A percentile compares a stretch with the other conserved stretches of the same genome.
Evolutionary conservation across 2,329 filamentous ascomycete genomes (phyloP).

Genomic region (Phaeosphaeriaceae sp.): DNA sequence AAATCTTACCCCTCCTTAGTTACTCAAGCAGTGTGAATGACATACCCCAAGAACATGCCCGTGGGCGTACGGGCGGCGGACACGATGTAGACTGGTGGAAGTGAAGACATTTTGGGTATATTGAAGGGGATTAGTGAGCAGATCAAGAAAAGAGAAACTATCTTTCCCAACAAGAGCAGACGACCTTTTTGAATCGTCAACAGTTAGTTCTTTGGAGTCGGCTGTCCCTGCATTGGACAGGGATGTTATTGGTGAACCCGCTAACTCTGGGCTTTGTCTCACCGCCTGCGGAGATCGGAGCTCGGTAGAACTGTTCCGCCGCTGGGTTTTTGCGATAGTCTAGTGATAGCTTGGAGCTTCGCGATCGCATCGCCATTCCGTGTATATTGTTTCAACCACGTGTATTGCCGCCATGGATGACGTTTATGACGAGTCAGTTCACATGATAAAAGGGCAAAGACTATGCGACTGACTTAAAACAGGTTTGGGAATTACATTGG

Average conservation of each 20-base stretch:
- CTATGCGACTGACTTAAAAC: constrained; percentile 25
- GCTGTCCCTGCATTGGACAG: constrained; percentile 21
- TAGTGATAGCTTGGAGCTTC: constrained; percentile 10
- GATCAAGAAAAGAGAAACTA: constrained; percentile 8
- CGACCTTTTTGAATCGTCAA: constrained; percentile 26
- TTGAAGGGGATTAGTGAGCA: constrained; percentile 8
- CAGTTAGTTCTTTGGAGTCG: constrained; percentile 8
- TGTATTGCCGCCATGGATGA: constrained; percentile 75
- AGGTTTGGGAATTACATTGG: constrained; percentile 99
- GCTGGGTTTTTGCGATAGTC: background rate
- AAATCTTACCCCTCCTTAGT: constrained; percentile 26
- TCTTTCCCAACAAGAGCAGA: constrained; percentile 13
- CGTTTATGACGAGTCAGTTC: constrained; percentile 85
- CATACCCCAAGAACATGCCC: constrained; percentile 91
- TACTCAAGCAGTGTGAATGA: constrained; percentile 18
- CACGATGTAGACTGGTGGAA: constrained; percentile 94
- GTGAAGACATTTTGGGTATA: constrained; percentile 70
- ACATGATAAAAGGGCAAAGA: background rate
- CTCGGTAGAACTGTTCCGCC: constrained; percentile 24
- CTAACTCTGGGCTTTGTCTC: constrained; percentile 12
- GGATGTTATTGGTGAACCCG: constrained; percentile 22
- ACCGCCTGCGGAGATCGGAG: constrained; percentile 24
- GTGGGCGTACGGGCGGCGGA: constrained; percentile 89
- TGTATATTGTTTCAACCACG: constrained; percentile 13
- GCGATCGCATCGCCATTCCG: constrained; percentile 19